These are phyloP conservation scores for Vitis amurensis DNA, from an alignment of 164 flowering plant genomes.

Conservation along the genomic window DNA sequence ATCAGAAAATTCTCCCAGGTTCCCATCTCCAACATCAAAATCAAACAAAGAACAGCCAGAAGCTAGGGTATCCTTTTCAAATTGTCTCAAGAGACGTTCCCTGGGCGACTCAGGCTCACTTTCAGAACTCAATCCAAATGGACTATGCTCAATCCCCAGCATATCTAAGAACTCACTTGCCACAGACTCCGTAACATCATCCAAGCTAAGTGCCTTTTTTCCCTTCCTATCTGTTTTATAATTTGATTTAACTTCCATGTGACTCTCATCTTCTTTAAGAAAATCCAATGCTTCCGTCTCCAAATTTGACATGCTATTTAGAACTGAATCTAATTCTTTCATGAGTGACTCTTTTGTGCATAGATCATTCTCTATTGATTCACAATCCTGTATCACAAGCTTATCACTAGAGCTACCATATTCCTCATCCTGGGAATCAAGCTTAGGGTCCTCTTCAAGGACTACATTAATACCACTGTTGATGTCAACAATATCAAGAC, in stretches of 20 bases:
- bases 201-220: slow-evolving; percentile 54
- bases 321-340: slow-evolving; percentile 57
- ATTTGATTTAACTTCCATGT: slow-evolving; percentile 29
- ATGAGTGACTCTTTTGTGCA: slow-evolving; percentile 44
- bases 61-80: slow-evolving; percentile 78
- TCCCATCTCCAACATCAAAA: slow-evolving; percentile 37
- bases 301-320: slow-evolving; percentile 36
- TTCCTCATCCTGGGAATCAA: slow-evolving; percentile 14
- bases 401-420: slow-evolving; percentile 15
- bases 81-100: slow-evolving; percentile 78
- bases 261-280: slow-evolving; percentile 32
- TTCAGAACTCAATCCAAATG: slow-evolving; percentile 64
- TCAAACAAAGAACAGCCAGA: slow-evolving; percentile 53
- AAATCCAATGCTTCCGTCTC: slow-evolving; percentile 42
- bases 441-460: slow-evolving; percentile 19
- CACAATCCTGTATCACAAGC: slow-evolving; percentile 8
- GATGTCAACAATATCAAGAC: slow-evolving; percentile 21
- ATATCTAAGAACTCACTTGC: slow-evolving; percentile 79
- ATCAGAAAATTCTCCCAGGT: slow-evolving; percentile 26
- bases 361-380: slow-evolving; percentile 22
- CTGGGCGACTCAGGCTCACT: slow-evolving; percentile 94
- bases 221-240: slow-evolving; percentile 28
- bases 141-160: slow-evolving; percentile 81
- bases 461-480: slow-evolving; percentile 10
- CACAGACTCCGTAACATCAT: slow-evolving; percentile 65